Evolutionary conservation across 805 yeast genomes (phyloP).

Genomic region (Kurtzmaniella cleridarum): DNA sequence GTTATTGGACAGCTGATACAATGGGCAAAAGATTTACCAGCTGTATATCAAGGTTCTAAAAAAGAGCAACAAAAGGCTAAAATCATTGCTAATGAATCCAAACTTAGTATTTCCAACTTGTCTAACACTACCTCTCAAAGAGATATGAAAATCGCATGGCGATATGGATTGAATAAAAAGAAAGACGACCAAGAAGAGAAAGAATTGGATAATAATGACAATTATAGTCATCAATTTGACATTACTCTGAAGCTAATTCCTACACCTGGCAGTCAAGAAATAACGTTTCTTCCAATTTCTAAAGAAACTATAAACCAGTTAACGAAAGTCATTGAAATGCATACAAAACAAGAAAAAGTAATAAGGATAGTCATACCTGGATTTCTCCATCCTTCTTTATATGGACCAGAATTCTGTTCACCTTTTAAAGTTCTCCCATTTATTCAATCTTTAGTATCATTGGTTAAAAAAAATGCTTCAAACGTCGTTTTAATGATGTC

Average conservation of each 20-base stretch:
- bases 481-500: conserved; percentile 51
- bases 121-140: conserved; percentile 27
- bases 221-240: conserved; percentile 67
- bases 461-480: conserved; percentile 42
- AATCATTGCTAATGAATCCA: conserved; percentile 52
- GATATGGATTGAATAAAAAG: conserved; percentile 55
- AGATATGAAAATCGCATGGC: conserved; percentile 83
- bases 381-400: conserved; percentile 74
- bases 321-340: conserved; percentile 26
- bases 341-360: conserved; percentile 40
- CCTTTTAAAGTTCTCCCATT: conserved; percentile 53
- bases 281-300: conserved; percentile 46
- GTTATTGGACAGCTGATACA: conserved; percentile 52
- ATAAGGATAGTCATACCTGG: conserved; percentile 70
- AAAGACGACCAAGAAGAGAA: conserved; percentile 8
- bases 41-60: conserved; percentile 62
- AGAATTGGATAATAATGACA: conserved; percentile 30
- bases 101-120: conserved; percentile 65
- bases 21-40: conserved; percentile 75
- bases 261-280: conserved; percentile 56
- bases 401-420: conserved; percentile 44
- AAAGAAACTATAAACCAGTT: conserved; percentile 36
- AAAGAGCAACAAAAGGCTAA: conserved; percentile 60
- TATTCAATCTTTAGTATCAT: conserved; percentile 50
- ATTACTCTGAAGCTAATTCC: conserved; percentile 69